Percentiles rank a stretch among this genome's conserved stretches.
These are phyloP conservation scores for Gnetum montanum DNA, from an alignment of 75 land plant genomes.

Conservation along the genomic window DNA sequence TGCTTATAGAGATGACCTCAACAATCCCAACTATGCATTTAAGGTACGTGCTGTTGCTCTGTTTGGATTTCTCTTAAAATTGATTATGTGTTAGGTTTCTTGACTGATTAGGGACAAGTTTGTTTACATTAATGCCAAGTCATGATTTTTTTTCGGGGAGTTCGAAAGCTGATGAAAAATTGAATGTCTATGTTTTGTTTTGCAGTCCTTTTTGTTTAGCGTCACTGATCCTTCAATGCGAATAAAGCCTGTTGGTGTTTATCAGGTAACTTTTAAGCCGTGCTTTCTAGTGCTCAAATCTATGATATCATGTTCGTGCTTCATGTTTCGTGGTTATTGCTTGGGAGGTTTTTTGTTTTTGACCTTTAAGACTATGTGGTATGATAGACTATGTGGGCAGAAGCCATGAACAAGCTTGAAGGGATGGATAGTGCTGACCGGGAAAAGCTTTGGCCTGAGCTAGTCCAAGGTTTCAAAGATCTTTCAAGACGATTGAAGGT, in stretches of 20 bases:
- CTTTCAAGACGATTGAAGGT: conserved; percentile 90
- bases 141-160: too few species aligned
- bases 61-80: too few species aligned
- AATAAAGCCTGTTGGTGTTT: conserved; percentile 82
- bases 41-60: conserved; percentile 40
- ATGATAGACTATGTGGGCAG: conserved; percentile 99
- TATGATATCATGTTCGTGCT: too few species aligned
- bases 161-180: too few species aligned
- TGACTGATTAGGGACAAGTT: neutral
- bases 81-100: too few species aligned
- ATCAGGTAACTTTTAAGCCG: conserved; percentile 78
- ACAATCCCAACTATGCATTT: conserved; percentile 75
- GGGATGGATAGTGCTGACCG: conserved; percentile 87
- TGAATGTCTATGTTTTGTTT: too few species aligned
- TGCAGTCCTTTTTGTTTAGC: conserved; percentile 90
- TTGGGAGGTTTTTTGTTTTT: too few species aligned
- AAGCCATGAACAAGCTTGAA: conserved; percentile 91
- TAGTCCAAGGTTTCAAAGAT: conserved; percentile 92
- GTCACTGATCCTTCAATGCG: conserved; percentile 81
- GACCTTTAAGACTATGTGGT: too few species aligned
- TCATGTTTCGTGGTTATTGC: too few species aligned
- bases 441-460: conserved; percentile 90
- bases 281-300: too few species aligned
- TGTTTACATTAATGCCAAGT: neutral
- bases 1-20: conserved; percentile 89